phyloP scores from a whole-genome alignment of 2,329 filamentous ascomycete species.

The Paraphaeosphaeria sporulosa region DNA sequence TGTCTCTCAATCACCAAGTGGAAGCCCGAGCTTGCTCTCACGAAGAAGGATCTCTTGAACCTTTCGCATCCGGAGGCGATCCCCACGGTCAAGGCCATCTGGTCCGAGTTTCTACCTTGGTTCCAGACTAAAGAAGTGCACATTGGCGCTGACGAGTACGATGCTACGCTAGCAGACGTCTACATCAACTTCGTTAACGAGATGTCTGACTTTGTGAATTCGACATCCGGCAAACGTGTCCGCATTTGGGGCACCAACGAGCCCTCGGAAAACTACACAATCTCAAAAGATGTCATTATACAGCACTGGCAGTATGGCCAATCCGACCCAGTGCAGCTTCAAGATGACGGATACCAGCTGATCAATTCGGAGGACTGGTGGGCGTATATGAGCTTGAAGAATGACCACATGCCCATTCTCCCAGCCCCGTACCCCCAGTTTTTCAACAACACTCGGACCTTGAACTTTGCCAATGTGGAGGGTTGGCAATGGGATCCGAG shows the following conservation, averaged over 20 bases:
- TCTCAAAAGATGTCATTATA: slow-evolving; percentile 51
- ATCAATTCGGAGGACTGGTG: slow-evolving; percentile 61
- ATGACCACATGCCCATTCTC: slow-evolving; percentile 57
- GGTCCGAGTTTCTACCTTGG: slow-evolving; percentile 50
- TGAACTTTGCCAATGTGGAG: slow-evolving; percentile 53
- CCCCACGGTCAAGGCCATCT: slow-evolving; percentile 47
- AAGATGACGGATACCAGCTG: slow-evolving; percentile 48
- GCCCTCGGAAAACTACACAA: slow-evolving; percentile 49
- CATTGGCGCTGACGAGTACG: slow-evolving; percentile 50
- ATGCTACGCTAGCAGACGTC: slow-evolving; percentile 42
- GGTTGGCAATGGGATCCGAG: slow-evolving; percentile 58
- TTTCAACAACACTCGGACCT: slow-evolving; percentile 54
- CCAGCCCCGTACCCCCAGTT: slow-evolving; percentile 58
- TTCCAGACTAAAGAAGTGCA: slow-evolving; percentile 49
- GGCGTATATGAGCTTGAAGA: slow-evolving; percentile 65
- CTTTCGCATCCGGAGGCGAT: slow-evolving; percentile 47
- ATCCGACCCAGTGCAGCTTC: slow-evolving; percentile 54
- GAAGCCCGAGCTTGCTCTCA: slow-evolving; percentile 48
- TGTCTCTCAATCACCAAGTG: slow-evolving; percentile 49
- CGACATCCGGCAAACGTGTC: slow-evolving; percentile 39
- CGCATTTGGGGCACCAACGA: slow-evolving; percentile 55
- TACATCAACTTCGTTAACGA: slow-evolving; percentile 50
- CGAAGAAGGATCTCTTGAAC: slow-evolving; percentile 47
- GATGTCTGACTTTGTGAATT: slow-evolving; percentile 43
- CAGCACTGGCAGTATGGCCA: slow-evolving; percentile 61